phyloP scores from a whole-genome alignment of 805 yeast genomes.

The Zygotorulaspora sp. region DNA sequence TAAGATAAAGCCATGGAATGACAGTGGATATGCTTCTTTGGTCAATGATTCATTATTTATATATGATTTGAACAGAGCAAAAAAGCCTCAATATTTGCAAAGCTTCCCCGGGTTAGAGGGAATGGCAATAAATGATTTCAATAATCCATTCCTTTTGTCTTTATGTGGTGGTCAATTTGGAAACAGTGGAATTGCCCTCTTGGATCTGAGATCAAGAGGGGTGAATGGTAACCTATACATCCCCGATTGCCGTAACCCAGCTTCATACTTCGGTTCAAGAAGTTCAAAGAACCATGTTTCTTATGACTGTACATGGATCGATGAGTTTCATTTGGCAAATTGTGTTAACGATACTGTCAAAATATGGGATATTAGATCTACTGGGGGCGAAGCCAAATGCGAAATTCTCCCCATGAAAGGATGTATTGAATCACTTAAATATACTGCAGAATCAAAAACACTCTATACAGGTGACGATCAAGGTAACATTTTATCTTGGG shows the following conservation, averaged over 20 bases:
- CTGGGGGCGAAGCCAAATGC: constrained; percentile 18
- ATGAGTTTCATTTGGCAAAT: constrained; percentile 23
- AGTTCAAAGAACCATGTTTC: constrained; percentile 15
- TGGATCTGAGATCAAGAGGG: constrained; percentile 54
- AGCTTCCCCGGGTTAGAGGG: constrained; percentile 24
- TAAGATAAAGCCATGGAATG: constrained; percentile 19
- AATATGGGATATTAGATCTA: constrained; percentile 28
- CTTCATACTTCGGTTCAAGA: constrained; percentile 15
- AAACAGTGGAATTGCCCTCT: constrained; percentile 65
- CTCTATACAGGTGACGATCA: constrained; percentile 25
- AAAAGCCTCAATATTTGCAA: constrained; percentile 25
- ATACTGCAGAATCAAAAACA: constrained; percentile 11
- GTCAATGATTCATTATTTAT: constrained; percentile 67
- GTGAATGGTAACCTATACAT: constrained; percentile 19
- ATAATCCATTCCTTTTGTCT: constrained; percentile 43
- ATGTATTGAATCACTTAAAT: constrained; percentile 18
- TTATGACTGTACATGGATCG: constrained; percentile 23
- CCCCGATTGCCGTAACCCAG: constrained; percentile 19
- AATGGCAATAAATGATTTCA: constrained; percentile 33
- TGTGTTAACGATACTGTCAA: constrained; percentile 20
- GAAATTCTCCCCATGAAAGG: constrained; percentile 24
- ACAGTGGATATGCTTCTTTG: constrained; percentile 47
- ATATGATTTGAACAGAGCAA: constrained; percentile 64
- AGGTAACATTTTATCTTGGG: constrained; percentile 28
- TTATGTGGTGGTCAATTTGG: constrained; percentile 58